Evolutionary conservation across 2,329 filamentous ascomycete genomes (phyloP).

Genomic region (Albophoma yamanashiensis): DNA sequence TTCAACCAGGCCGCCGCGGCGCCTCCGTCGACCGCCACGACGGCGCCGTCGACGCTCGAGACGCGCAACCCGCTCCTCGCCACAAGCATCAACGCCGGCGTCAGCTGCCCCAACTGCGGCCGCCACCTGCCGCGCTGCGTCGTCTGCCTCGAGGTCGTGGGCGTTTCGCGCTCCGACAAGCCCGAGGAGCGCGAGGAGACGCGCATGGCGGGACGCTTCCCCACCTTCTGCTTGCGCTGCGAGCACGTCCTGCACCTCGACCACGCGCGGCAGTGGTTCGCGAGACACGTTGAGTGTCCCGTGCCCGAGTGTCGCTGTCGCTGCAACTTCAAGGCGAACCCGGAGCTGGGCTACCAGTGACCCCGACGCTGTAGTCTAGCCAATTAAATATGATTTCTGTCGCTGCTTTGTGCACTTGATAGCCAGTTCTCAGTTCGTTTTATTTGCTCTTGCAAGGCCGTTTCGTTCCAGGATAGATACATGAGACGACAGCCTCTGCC

Average conservation of each 20-base stretch:
- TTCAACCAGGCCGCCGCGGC: slow-evolving; percentile 15
- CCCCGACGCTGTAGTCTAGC: not conserved
- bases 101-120: slow-evolving; percentile 57
- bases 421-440: not conserved
- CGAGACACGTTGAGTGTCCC: slow-evolving; percentile 53
- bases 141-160: slow-evolving; percentile 56
- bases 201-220: slow-evolving; percentile 44
- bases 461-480: not conserved
- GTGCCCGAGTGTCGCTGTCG: slow-evolving; percentile 58
- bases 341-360: slow-evolving; percentile 45
- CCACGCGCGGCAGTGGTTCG: slow-evolving; percentile 57
- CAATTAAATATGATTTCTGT: not conserved
- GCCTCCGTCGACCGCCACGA: slow-evolving; percentile 11
- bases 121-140: slow-evolving; percentile 57
- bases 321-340: slow-evolving; percentile 51
- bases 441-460: not conserved
- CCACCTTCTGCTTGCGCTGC: slow-evolving; percentile 59
- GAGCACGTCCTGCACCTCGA: slow-evolving; percentile 59
- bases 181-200: slow-evolving; percentile 40
- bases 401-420: not conserved
- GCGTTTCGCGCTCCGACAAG: slow-evolving; percentile 49
- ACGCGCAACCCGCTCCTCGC: slow-evolving; percentile 45
- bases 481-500: not conserved
- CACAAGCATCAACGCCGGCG: slow-evolving; percentile 46
- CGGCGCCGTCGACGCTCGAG: slow-evolving; percentile 14